Conservation (phyloP, 768 basidiomycete species). For the Coprinopsis cinerea region DNA sequence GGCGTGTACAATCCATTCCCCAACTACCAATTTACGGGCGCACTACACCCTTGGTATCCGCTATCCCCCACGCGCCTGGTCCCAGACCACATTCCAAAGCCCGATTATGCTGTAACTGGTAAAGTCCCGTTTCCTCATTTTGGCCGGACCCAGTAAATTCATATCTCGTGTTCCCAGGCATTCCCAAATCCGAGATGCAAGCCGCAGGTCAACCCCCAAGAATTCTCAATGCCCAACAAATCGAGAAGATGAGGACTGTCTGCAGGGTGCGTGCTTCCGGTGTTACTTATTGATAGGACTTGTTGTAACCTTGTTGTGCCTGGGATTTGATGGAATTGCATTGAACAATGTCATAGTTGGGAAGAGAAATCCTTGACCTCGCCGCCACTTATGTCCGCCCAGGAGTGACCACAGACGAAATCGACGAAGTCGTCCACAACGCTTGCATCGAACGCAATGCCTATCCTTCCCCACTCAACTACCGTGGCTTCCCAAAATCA, state of each 20-base stretch:
- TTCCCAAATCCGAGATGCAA: slow-evolving; percentile 53
- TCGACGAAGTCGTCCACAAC: slow-evolving; percentile 91
- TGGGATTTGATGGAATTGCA: background rate
- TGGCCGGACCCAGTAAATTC: slow-evolving; percentile 12
- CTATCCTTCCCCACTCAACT: slow-evolving; percentile 93
- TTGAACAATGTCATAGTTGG: slow-evolving; percentile 47
- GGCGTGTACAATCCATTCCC: slow-evolving; percentile 79
- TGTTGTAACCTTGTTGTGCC: background rate
- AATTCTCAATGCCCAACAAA: slow-evolving; percentile 66
- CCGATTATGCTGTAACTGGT: slow-evolving; percentile 75
- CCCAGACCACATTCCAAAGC: slow-evolving; percentile 77
- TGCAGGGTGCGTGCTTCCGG: slow-evolving; percentile 59
- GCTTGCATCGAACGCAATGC: slow-evolving; percentile 85
- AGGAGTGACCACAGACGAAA: slow-evolving; percentile 94
- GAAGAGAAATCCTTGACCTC: slow-evolving; percentile 88
- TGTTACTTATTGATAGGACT: background rate
- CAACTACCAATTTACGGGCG: slow-evolving; percentile 71
- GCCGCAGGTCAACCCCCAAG: slow-evolving; percentile 55
- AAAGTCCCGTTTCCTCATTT: slow-evolving; percentile 14
- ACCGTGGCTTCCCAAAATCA: slow-evolving; percentile 89
- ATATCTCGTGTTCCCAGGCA: slow-evolving; percentile 33
- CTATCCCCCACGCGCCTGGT: slow-evolving; percentile 70
- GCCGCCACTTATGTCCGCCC: slow-evolving; percentile 81
- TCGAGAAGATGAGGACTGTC: slow-evolving; percentile 82
- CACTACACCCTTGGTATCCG: slow-evolving; percentile 82